phyloP scores from a whole-genome alignment of 345 rosid species.

The Gynandropsis gynandra region DNA sequence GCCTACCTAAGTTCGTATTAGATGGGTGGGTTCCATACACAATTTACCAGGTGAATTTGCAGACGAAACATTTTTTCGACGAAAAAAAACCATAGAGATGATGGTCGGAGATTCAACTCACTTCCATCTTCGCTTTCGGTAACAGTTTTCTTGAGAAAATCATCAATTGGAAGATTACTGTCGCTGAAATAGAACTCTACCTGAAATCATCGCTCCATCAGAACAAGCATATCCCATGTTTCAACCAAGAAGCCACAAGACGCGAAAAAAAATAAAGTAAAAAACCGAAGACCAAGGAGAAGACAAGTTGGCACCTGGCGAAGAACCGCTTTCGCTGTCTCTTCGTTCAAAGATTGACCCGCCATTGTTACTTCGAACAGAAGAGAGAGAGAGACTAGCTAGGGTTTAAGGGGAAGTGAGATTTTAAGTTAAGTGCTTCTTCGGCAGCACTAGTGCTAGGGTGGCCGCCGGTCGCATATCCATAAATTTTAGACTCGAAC shows the following conservation, averaged over 20 bases:
- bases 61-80: too few species aligned
- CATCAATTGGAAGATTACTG: conserved; percentile 83
- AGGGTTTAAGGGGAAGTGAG: conserved; percentile 22
- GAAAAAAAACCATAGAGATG: neutral
- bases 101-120: conserved; percentile 26
- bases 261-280: neutral
- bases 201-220: conserved; percentile 29
- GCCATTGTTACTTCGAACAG: conserved; percentile 39
- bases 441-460: too few species aligned
- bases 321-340: conserved; percentile 54
- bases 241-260: neutral
- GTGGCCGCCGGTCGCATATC: too few species aligned
- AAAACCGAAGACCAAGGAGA: conserved; percentile 9
- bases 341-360: conserved; percentile 51
- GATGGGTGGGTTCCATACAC: too few species aligned
- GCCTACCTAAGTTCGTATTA: too few species aligned
- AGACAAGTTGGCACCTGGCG: conserved; percentile 48
- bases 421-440: neutral
- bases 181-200: conserved; percentile 96
- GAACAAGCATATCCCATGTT: neutral
- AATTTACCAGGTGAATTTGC: too few species aligned
- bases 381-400: conserved; percentile 4
- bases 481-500: too few species aligned
- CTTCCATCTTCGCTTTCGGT: conserved; percentile 67
- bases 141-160: conserved; percentile 56